phyloP scores from a whole-genome alignment of 495 filamentous ascomycete species.

The Hypoxylon perforatum region DNA sequence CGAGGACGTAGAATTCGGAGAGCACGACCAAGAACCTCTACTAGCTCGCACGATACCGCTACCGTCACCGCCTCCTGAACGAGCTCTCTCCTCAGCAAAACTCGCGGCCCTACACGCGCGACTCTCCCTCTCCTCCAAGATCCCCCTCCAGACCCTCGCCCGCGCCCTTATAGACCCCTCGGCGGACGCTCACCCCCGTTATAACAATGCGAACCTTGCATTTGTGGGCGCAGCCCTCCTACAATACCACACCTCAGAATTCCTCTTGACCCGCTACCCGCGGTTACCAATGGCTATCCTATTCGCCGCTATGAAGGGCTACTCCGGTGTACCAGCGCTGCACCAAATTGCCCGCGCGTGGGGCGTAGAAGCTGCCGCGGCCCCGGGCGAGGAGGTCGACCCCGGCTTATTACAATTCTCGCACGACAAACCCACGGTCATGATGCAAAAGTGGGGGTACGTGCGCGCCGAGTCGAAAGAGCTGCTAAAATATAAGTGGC shows the following conservation, averaged over 20 bases:
- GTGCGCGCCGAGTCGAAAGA: constrained; percentile 51
- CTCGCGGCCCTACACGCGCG: constrained; percentile 94
- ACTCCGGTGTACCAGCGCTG: constrained; percentile 77
- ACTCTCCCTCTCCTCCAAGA: constrained; percentile 80
- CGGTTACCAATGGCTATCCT: constrained; percentile 86
- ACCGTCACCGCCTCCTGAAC: constrained; percentile 75
- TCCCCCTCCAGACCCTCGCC: constrained; percentile 87
- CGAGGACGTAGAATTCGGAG: constrained; percentile 33
- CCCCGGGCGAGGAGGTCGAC: constrained; percentile 90
- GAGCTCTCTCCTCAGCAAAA: constrained; percentile 82
- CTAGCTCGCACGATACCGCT: constrained; percentile 23
- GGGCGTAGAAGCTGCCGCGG: constrained; percentile 87
- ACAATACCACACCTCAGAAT: constrained; percentile 86
- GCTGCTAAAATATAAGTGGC: constrained; percentile 65
- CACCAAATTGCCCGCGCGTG: constrained; percentile 78
- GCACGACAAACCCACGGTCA: constrained; percentile 67
- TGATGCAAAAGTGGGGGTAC: constrained; percentile 55
- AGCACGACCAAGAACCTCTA: constrained; percentile 1
- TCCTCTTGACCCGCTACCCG: constrained; percentile 85
- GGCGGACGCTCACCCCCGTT: constrained; percentile 76
- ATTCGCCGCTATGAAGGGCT: constrained; percentile 84
- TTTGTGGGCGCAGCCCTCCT: constrained; percentile 84
- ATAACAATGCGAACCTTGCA: constrained; percentile 86
- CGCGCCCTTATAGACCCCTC: constrained; percentile 85
- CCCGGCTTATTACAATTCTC: constrained; percentile 90